Percentiles rank a stretch among this genome's conserved stretches.
Conservation (phyloP, 495 filamentous ascomycete species). For the Darksidea phi region DNA sequence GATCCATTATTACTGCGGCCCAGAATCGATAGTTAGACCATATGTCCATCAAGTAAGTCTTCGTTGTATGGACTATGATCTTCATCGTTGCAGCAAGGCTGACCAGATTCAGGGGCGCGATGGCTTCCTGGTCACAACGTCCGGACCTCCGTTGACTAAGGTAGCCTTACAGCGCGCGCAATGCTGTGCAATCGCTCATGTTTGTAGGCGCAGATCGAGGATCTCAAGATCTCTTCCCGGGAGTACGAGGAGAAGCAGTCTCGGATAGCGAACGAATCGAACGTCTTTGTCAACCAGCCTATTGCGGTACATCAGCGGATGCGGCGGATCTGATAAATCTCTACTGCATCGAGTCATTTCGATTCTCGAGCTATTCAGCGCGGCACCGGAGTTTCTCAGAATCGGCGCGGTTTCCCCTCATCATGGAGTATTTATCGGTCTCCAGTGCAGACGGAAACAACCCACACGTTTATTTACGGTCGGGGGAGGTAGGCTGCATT, state of each 20-base stretch:
- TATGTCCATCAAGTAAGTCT: conserved; percentile 37
- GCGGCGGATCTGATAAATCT: conserved; percentile 21
- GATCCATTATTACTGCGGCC: conserved; percentile 41
- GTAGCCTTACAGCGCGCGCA: conserved; percentile 13
- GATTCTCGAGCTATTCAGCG: background rate
- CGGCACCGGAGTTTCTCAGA: background rate
- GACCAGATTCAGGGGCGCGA: conserved; percentile 37
- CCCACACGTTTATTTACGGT: no score
- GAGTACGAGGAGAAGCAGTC: conserved; percentile 41
- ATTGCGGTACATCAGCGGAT: conserved; percentile 28
- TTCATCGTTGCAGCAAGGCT: conserved; percentile 15
- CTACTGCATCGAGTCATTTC: background rate
- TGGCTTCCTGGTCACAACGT: conserved; percentile 41
- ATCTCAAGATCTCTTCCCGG: conserved; percentile 35
- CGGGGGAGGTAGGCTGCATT: no score
- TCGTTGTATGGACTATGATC: background rate
- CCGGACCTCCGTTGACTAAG: conserved; percentile 39
- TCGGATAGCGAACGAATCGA: conserved; percentile 25
- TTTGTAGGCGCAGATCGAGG: conserved; percentile 39
- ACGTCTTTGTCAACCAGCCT: conserved; percentile 37
- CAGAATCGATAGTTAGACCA: conserved; percentile 40
- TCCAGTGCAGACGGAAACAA: background rate
- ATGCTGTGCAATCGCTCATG: conserved; percentile 7
- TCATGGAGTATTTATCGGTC: background rate
- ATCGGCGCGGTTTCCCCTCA: background rate